These are phyloP conservation scores for Ligustrum vulgare DNA, from an alignment of 257 asterid species.

Conservation along the genomic window DNA sequence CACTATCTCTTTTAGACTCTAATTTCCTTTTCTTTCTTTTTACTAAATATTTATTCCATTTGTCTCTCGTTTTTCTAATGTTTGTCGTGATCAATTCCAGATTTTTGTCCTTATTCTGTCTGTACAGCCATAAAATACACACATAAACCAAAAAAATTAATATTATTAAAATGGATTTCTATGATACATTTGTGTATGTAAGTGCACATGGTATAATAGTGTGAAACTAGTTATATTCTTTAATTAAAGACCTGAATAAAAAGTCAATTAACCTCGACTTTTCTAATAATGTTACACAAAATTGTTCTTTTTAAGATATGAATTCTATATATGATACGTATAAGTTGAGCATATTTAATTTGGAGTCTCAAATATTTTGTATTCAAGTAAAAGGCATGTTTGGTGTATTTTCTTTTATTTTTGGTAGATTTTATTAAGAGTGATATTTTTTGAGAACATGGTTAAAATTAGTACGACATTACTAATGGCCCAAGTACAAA, in stretches of 20 bases:
- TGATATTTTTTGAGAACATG: too few species aligned
- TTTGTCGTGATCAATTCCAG: neutral
- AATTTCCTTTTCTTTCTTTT: neutral
- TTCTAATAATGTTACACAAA: neutral
- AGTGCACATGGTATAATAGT: neutral
- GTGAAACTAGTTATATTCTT: neutral
- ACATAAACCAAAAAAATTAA: neutral
- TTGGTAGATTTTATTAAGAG: too few species aligned
- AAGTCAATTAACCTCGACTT: neutral
- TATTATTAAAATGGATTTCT: conserved; percentile 2
- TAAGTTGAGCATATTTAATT: too few species aligned
- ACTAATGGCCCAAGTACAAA: too few species aligned
- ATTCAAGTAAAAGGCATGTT: too few species aligned
- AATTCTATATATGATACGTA: too few species aligned
- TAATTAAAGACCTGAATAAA: neutral
- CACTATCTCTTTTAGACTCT: neutral
- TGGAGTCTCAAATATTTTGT: too few species aligned
- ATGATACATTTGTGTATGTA: neutral
- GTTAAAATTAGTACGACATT: too few species aligned
- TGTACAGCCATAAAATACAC: neutral
- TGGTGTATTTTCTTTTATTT: too few species aligned
- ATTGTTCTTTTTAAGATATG: too few species aligned
- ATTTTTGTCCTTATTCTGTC: neutral
- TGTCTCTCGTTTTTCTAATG: neutral
- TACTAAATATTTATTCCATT: neutral